Evolutionary conservation across 2,329 filamentous ascomycete species (phyloP).

Genomic region (Chaetomiaceae sp.): DNA sequence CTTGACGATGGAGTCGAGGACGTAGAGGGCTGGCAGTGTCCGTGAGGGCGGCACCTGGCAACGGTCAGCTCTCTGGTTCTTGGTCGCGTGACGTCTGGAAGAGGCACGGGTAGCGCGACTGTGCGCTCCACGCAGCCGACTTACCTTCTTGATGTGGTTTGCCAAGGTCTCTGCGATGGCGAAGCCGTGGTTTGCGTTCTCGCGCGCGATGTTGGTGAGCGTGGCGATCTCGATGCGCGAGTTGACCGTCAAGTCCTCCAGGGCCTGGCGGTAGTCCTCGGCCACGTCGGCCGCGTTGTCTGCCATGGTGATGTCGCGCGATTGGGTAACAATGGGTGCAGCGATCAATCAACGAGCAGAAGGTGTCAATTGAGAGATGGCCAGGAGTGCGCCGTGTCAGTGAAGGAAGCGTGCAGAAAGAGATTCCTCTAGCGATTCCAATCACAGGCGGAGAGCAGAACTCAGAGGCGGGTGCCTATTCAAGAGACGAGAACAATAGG

Average conservation of each 20-base stretch:
- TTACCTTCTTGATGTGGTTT: constrained; percentile 91
- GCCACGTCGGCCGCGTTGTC: constrained; percentile 74
- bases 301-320: constrained; percentile 42
- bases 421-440: constrained; percentile 7
- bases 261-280: constrained; percentile 87
- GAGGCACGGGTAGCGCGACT: not conserved
- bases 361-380: constrained; percentile 1
- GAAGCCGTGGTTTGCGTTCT: constrained; percentile 93
- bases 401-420: not conserved
- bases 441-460: constrained; percentile 8
- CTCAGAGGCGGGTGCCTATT: constrained; percentile 12
- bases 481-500: constrained; percentile 17
- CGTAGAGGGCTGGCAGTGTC: constrained; percentile 93
- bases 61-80: constrained; percentile 23
- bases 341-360: not conserved
- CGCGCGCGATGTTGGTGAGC: constrained; percentile 92
- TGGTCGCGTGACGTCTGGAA: not conserved
- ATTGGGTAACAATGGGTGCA: not conserved
- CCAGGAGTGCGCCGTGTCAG: not conserved
- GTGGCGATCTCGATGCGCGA: constrained; percentile 95
- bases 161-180: constrained; percentile 87
- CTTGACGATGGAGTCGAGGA: constrained; percentile 97
- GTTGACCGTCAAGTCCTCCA: constrained; percentile 88
- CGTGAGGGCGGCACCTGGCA: constrained; percentile 76
- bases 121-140: constrained; percentile 34